Percentiles rank a stretch among this genome's conserved stretches.
Evolutionary conservation across 805 yeast genomes (phyloP).

Genomic region (Candida maesae): DNA sequence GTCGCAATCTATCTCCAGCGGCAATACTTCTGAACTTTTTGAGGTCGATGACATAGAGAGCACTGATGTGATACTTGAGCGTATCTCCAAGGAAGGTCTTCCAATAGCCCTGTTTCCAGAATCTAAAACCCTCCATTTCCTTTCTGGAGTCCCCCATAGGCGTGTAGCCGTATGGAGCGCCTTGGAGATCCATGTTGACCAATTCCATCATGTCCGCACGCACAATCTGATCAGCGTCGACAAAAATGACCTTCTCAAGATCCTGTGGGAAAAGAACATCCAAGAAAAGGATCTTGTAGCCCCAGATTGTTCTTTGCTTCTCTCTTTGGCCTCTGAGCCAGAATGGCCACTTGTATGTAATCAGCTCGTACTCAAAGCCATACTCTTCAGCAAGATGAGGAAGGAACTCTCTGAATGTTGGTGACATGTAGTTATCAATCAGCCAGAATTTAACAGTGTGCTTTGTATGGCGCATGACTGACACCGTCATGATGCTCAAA

Average conservation of each 20-base stretch:
- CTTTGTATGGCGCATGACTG: slow-evolving; percentile 64
- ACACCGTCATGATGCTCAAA: slow-evolving; percentile 72
- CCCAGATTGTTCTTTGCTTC: slow-evolving; percentile 80
- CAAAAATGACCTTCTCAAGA: slow-evolving; percentile 71
- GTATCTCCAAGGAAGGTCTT: slow-evolving; percentile 50
- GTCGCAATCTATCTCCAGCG: slow-evolving; percentile 79
- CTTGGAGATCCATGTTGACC: slow-evolving; percentile 63
- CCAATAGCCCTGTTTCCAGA: slow-evolving; percentile 97
- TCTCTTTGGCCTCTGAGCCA: slow-evolving; percentile 83
- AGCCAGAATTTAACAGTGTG: slow-evolving; percentile 81
- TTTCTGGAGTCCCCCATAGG: slow-evolving; percentile 82
- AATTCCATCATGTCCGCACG: slow-evolving; percentile 71
- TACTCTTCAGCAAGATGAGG: slow-evolving; percentile 54
- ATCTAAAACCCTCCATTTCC: slow-evolving; percentile 81
- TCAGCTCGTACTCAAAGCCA: slow-evolving; percentile 67
- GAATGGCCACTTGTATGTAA: slow-evolving; percentile 89
- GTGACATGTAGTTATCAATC: slow-evolving; percentile 75
- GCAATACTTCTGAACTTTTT: slow-evolving; percentile 54
- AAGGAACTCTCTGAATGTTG: slow-evolving; percentile 57
- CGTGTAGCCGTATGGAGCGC: slow-evolving; percentile 81
- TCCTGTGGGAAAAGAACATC: slow-evolving; percentile 85
- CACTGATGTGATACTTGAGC: slow-evolving; percentile 70
- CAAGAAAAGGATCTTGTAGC: slow-evolving; percentile 78
- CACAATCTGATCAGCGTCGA: slow-evolving; percentile 82
- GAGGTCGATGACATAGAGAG: slow-evolving; percentile 79